phyloP scores from a whole-genome alignment of 2,329 filamentous ascomycete species.

The Microsporum audouinii region DNA sequence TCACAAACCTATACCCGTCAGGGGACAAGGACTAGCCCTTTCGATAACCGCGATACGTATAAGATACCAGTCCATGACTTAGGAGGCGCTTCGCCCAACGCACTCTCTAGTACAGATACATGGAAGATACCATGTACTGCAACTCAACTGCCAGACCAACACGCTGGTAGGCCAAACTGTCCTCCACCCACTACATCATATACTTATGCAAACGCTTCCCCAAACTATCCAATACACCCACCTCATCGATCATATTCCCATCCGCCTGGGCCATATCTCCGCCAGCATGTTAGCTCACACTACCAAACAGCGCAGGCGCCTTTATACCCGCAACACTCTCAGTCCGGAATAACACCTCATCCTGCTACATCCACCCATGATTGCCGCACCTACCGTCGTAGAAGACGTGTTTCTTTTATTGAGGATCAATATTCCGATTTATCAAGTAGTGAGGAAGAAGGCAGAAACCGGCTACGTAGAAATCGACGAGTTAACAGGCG shows the following conservation, averaged over 20 bases:
- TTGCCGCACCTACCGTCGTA: background rate
- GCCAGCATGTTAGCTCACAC: background rate
- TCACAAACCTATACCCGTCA: background rate
- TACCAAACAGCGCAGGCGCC: too few relatives aligned
- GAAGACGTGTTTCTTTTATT: background rate
- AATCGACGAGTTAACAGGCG: background rate
- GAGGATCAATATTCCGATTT: background rate
- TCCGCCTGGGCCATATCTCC: background rate
- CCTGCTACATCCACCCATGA: background rate
- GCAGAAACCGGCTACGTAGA: constrained; percentile 6
- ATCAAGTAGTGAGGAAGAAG: constrained; percentile 16
- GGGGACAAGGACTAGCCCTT: background rate
- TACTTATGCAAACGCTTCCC: background rate
- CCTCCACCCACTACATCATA: background rate
- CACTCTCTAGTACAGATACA: background rate
- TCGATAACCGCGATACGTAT: background rate
- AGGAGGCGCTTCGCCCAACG: background rate
- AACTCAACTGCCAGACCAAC: background rate
- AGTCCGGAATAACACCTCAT: background rate
- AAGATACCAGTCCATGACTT: background rate
- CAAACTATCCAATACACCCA: background rate
- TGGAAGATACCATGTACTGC: background rate
- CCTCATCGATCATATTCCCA: background rate
- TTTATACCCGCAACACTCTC: background rate
- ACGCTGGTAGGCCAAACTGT: background rate